Evolutionary conservation across 352 stramenopile species (phyloP).

Genomic region (Pythium graminicola): DNA sequence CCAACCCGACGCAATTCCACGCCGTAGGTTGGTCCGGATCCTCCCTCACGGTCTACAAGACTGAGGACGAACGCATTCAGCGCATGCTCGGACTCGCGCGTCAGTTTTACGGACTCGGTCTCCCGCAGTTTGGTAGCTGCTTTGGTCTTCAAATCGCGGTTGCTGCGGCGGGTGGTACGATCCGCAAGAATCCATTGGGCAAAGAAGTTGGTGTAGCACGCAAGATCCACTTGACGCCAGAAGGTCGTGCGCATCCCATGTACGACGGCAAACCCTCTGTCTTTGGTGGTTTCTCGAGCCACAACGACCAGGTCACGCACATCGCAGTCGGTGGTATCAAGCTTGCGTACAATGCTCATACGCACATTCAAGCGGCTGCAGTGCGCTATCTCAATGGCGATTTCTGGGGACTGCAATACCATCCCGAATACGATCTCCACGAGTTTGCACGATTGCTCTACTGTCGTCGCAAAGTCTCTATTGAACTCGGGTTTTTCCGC

Average conservation of each 20-base stretch:
- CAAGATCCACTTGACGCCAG: slow-evolving; percentile 56
- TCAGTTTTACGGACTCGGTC: slow-evolving; percentile 35
- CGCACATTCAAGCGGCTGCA: slow-evolving; percentile 46
- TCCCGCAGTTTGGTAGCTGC: slow-evolving; percentile 76
- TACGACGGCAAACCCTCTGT: slow-evolving; percentile 63
- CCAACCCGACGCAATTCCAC: slow-evolving; percentile 61
- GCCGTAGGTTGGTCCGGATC: slow-evolving; percentile 71
- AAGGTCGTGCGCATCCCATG: slow-evolving; percentile 57
- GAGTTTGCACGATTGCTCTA: slow-evolving; percentile 66
- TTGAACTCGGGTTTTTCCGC: slow-evolving; percentile 55
- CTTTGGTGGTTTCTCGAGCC: slow-evolving; percentile 68
- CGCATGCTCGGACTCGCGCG: slow-evolving; percentile 39
- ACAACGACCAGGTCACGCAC: slow-evolving; percentile 72
- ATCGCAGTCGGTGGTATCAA: slow-evolving; percentile 38
- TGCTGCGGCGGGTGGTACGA: slow-evolving; percentile 39
- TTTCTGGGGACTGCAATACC: slow-evolving; percentile 77
- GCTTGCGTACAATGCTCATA: slow-evolving; percentile 54
- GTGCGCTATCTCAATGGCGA: slow-evolving; percentile 57
- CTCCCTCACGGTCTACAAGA: slow-evolving; percentile 59
- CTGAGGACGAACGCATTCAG: slow-evolving; percentile 40
- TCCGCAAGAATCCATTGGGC: slow-evolving; percentile 55
- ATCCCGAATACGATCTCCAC: slow-evolving; percentile 73
- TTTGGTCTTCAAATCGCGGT: slow-evolving; percentile 64
- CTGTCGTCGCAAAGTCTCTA: slow-evolving; percentile 56
- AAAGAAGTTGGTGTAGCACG: slow-evolving; percentile 61